Evolutionary conservation across 257 asterid species (phyloP).

Genomic region (Cinchona pubescens): DNA sequence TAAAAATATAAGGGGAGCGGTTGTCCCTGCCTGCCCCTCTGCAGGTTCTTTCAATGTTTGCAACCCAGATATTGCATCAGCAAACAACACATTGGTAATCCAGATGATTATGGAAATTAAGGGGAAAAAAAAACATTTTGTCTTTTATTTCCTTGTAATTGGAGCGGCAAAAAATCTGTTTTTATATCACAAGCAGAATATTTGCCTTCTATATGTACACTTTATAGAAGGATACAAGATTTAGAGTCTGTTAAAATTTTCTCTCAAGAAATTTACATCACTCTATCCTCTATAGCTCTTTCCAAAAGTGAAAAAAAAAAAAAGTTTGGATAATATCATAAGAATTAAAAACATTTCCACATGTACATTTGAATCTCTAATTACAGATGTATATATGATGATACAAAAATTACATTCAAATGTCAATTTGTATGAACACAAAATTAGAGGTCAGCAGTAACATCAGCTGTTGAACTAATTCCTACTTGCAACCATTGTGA

Average conservation of each 20-base stretch:
- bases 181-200: background rate
- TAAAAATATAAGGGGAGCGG: too few relatives aligned
- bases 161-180: background rate
- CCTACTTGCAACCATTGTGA: slow-evolving; percentile 92
- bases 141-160: background rate
- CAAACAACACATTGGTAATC: background rate
- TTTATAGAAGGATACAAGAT: background rate
- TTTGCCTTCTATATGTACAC: background rate
- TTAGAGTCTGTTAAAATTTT: background rate
- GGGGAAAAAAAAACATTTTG: background rate
- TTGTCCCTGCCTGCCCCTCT: too few relatives aligned
- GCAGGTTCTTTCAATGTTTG: too few relatives aligned
- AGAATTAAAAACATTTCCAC: background rate
- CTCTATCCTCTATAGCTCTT: background rate
- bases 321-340: background rate
- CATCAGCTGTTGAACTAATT: slow-evolving; percentile 53
- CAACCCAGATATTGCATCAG: background rate
- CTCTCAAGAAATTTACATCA: background rate
- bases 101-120: background rate
- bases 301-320: background rate
- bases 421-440: background rate
- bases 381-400: background rate
- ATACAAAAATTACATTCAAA: slow-evolving; percentile 11
- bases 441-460: slow-evolving; percentile 27
- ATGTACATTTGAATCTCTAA: background rate